A percentile compares a stretch with the other conserved stretches of the same genome.
phyloP scores from a whole-genome alignment of 345 rosid species.

The Murraya paniculata region DNA sequence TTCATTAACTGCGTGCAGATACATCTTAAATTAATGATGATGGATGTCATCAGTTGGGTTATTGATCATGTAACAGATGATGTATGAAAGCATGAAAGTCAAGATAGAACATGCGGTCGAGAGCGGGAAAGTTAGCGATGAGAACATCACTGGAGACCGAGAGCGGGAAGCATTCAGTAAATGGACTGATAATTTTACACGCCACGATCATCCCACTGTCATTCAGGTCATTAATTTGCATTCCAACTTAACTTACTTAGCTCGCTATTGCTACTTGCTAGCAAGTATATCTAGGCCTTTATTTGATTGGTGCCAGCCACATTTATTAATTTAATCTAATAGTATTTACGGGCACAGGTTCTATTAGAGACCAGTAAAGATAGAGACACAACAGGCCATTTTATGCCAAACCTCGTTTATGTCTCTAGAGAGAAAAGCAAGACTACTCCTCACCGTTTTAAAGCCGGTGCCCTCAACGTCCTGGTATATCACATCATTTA shows the following conservation, averaged over 20 bases:
- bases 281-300: background rate
- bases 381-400: slow-evolving; percentile 30
- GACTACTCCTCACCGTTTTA: slow-evolving; percentile 53
- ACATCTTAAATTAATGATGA: background rate
- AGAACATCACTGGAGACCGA: slow-evolving; percentile 19
- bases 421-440: slow-evolving; percentile 61
- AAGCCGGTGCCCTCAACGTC: slow-evolving; percentile 84
- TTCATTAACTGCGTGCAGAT: too few species aligned
- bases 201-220: slow-evolving; percentile 61
- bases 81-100: slow-evolving; percentile 60
- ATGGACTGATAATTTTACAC: slow-evolving; percentile 48
- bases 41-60: background rate
- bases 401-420: slow-evolving; percentile 63
- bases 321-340: background rate
- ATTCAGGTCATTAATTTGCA: slow-evolving; percentile 41
- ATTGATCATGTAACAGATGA: slow-evolving; percentile 26
- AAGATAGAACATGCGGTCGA: slow-evolving; percentile 45
- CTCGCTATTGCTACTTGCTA: too few species aligned
- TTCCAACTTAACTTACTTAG: background rate
- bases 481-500: slow-evolving; percentile 29
- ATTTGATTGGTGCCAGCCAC: background rate
- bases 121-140: slow-evolving; percentile 38
- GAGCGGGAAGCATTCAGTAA: slow-evolving; percentile 30
- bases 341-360: slow-evolving; percentile 28
- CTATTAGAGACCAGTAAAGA: slow-evolving; percentile 41